Evolutionary conservation across 768 basidiomycete genomes (phyloP).

Genomic region (Filobasidium wieringae): DNA sequence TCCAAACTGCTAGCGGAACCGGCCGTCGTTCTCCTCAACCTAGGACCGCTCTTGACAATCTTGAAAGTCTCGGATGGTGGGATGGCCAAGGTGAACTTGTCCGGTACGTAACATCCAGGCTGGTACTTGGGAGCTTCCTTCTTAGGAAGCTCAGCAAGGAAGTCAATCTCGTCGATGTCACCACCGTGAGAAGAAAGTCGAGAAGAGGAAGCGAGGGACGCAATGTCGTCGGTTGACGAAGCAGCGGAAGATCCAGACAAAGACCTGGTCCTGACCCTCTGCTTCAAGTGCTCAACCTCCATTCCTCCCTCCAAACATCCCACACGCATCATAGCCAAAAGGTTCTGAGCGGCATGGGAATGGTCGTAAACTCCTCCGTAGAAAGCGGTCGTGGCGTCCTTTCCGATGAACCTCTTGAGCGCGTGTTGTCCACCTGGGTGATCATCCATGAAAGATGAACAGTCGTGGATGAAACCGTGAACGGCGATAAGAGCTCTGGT

Average conservation of each 20-base stretch:
- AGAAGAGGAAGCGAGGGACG: slow-evolving; percentile 18
- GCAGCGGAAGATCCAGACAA: slow-evolving; percentile 14
- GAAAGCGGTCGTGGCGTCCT: slow-evolving; percentile 85
- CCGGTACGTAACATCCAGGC: slow-evolving; percentile 44
- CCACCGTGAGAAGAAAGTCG: slow-evolving; percentile 15
- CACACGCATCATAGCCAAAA: slow-evolving; percentile 67
- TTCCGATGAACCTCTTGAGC: slow-evolving; percentile 71
- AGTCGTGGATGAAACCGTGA: slow-evolving; percentile 87
- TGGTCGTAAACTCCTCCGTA: slow-evolving; percentile 86
- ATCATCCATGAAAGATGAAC: slow-evolving; percentile 69
- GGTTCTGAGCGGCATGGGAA: slow-evolving; percentile 75
- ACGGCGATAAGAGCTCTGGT: slow-evolving; percentile 73
- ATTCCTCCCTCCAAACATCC: slow-evolving; percentile 56
- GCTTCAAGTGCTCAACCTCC: slow-evolving; percentile 44
- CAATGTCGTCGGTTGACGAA: slow-evolving; percentile 18
- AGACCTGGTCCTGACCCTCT: slow-evolving; percentile 6
- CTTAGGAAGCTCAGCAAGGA: background rate
- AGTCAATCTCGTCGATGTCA: slow-evolving; percentile 22
- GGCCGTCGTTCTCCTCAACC: background rate
- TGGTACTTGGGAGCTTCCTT: slow-evolving; percentile 40
- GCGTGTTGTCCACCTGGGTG: slow-evolving; percentile 84
- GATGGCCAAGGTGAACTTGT: slow-evolving; percentile 40
- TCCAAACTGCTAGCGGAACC: slow-evolving; percentile 8
- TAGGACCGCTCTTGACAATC: slow-evolving; percentile 37
- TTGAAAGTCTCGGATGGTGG: slow-evolving; percentile 63